These are phyloP conservation scores for Fraxinus nigra DNA, from an alignment of 305 asterid species.

Conservation along the genomic window DNA sequence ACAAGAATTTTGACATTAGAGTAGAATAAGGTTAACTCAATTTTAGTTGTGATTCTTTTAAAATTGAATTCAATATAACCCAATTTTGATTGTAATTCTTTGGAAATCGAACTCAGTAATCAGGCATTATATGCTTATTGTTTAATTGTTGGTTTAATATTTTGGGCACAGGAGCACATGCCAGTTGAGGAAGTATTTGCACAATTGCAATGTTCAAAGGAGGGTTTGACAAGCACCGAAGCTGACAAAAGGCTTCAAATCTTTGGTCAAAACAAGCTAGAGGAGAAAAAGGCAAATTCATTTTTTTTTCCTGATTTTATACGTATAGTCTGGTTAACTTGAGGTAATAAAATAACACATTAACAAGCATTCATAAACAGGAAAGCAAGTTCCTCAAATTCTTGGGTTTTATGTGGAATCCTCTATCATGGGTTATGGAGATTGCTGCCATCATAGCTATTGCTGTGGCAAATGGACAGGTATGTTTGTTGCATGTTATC, in stretches of 20 bases:
- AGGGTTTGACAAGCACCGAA: slow-evolving; percentile 55
- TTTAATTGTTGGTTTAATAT: not conserved
- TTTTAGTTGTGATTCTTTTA: not conserved
- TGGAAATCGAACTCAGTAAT: no score
- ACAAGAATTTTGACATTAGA: not conserved
- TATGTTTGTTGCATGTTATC: not conserved
- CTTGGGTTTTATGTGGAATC: slow-evolving; percentile 68
- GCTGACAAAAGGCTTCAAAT: slow-evolving; percentile 57
- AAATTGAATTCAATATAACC: not conserved
- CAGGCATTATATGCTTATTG: not conserved
- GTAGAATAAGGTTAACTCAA: not conserved
- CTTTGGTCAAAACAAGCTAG: slow-evolving; percentile 84
- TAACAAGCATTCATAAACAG: slow-evolving; percentile 30
- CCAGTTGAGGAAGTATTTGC: slow-evolving; percentile 69
- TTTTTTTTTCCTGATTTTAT: not conserved
- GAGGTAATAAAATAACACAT: not conserved
- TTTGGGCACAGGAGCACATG: slow-evolving; percentile 52
- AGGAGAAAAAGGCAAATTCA: slow-evolving; percentile 60
- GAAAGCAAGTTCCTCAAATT: slow-evolving; percentile 55
- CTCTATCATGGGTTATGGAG: slow-evolving; percentile 66
- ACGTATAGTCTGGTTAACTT: not conserved
- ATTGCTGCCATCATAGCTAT: slow-evolving; percentile 61
- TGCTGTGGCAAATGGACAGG: slow-evolving; percentile 71
- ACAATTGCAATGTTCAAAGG: slow-evolving; percentile 50
- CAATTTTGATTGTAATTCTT: not conserved